Base-by-base conservation (phyloP, 345 rosid species). In the Excoecaria agallocha region DNA sequence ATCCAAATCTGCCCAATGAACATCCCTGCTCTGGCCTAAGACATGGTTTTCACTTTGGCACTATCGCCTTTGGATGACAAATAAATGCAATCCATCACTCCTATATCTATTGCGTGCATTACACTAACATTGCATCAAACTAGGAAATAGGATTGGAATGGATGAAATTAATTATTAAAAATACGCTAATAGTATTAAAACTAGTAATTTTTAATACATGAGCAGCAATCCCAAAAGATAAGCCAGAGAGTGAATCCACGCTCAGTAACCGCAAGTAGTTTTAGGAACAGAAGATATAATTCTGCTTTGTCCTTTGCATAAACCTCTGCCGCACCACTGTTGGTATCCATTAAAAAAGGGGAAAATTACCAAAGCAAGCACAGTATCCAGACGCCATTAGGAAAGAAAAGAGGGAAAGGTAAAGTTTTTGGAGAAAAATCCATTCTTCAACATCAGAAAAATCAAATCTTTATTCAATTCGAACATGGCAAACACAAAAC, bases 151-250 rank as follows among this genome's bases (percentile, higher is more conserved):
- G 2, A 30, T 30, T 30, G 30, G 30, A 30, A 30, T 30, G 30
- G 30, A 30, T 30, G 30, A 30, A 30, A 30, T 30, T 30, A 30
- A 30, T 30, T 30, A 30, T 30, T 30, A 0, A 30, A 30, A 30
- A 30, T 30, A 30, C 2, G 30, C 30, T 30, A 30, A 30, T 30
- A 2, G 30, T 0, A 30, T 30, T 0, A 30, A 20, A 3, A 0
- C 84, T 72, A 78, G 73, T 76, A 45, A 66, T 3, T 20, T 30
- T 55, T 19, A 55, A 10, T 16, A 22, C 43, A 30, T 30, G 30
- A 0, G 2, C 5, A 0, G 22, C 15, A 2, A 11, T 10, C 13
- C 38, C 62, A 30, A 30, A 30, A 20, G 17, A 45, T 5, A 17
- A 19, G 39, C 8, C 12, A 24, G 30, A 15, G 59, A 12, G 70